Base-by-base conservation (phyloP, 345 rosid species). In the Eucalyptus caleyi region DNA sequence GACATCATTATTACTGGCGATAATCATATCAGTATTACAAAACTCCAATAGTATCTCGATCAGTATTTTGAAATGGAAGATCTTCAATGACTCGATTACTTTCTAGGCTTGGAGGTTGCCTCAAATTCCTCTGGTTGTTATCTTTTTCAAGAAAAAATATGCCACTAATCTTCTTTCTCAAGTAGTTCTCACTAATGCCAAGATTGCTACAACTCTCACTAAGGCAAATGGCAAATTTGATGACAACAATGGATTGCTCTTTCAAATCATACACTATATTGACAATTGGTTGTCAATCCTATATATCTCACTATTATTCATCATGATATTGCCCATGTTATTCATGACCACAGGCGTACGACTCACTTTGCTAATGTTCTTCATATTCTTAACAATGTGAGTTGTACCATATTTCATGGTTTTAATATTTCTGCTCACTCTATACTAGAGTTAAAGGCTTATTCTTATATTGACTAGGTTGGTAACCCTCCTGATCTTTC, bases 311-410 rank as follows among this genome's bases (percentile, higher is more conserved):
- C 62, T 9, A 56, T 56, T 56, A 56, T 13, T 56, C 8, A 23
- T 54, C 60, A 54, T 54, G 12, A 54, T 54, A 54, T 54, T 54
- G 26, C 59, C 59, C 21, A 54, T 54, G 59, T 21, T 54, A 54
- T 56, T 56, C 30, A 9, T 56, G 62, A 56, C 12, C 6, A 24
- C 30, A 0, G 1, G 27, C 1, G 6, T 56, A 9, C 8, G 0
- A 56, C 6, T 56, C 62, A 56, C 62, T 56, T 24, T 56, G 27
- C 27, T 56, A 24, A 23, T 56, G 62, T 56, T 56, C 62, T 56
- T 56, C 1, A 1, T 56, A 56, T 56, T 56, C 62, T 24, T 24
- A 23, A 56, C 62, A 3, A 56, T 56, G 62, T 56, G 0, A 10
- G 13, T 23, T 3, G 62, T 56, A 56, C 27, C 62, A 4, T 56